A percentile compares a stretch with the other conserved stretches of the same genome.
phyloP scores from a whole-genome alignment of 1,139 yeast species.

The Sugiyamaella japonica region DNA sequence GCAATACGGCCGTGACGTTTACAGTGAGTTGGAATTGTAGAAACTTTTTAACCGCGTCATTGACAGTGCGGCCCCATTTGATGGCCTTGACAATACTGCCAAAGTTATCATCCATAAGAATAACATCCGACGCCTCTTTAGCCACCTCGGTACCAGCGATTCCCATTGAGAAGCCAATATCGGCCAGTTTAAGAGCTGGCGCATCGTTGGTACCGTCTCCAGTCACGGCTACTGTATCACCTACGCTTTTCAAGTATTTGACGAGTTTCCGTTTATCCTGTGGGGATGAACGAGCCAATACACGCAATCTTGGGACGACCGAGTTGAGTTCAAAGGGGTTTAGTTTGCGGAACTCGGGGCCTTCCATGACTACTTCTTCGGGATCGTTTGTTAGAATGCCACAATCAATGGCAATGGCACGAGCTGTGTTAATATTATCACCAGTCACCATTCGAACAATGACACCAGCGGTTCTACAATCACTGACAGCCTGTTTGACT shows the following conservation, averaged over 20 bases:
- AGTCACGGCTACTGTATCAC: conserved; percentile 96
- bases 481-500: conserved; percentile 82
- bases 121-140: conserved; percentile 77
- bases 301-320: conserved; percentile 71
- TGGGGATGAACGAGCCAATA: conserved; percentile 92
- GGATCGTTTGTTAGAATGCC: conserved; percentile 63
- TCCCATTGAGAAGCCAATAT: conserved; percentile 87
- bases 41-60: conserved; percentile 89
- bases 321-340: conserved; percentile 55
- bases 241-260: conserved; percentile 71
- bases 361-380: conserved; percentile 77
- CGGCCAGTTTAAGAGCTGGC: conserved; percentile 77
- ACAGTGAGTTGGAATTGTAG: conserved; percentile 96
- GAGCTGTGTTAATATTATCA: conserved; percentile 86
- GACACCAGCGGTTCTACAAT: conserved; percentile 89
- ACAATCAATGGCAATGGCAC: conserved; percentile 84
- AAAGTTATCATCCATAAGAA: conserved; percentile 81
- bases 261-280: conserved; percentile 90
- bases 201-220: conserved; percentile 96
- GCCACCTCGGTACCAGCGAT: conserved; percentile 82
- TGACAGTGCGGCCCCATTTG: conserved; percentile 98
- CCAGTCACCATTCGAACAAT: conserved; percentile 98
- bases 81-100: conserved; percentile 96
- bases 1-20: conserved; percentile 88
- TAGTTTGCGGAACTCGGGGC: conserved; percentile 79